Base-by-base conservation (phyloP, 2,329 filamentous ascomycete genomes). In the Dactylonectria estremocensis region DNA sequence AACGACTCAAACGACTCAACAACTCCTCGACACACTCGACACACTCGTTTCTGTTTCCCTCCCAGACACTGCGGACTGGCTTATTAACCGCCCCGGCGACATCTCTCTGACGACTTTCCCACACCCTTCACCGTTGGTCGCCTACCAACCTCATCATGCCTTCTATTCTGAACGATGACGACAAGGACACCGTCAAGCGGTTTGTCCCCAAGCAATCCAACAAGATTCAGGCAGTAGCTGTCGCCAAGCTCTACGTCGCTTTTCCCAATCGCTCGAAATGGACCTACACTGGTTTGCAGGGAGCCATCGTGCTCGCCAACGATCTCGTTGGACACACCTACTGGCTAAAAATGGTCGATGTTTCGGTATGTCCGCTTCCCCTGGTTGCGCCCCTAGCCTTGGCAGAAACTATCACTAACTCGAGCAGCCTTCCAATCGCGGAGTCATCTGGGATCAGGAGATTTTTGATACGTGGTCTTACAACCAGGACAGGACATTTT, bases 321-420 rank as follows among this genome's bases (percentile, higher is more conserved):
- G 96, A 99, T 79, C 84, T 97, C 45, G 95, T 98, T 31, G 96
- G 96, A 72, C 92, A 97, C 81, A 98, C 96, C 1, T 97, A 95
- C 83, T 99, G 95, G 94, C 85, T 99, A 74, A 99, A 99, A 86
- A 86, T 99, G 83, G 96, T 99, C 58, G 96, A 99, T 80, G 91
- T 99, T 64, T 98, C 95, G 79, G 95, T 97, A 87, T 61, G 75
- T 66, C 50, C 37, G 37, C 57, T 54, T 53, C 62, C 62, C 63
- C 74, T 37, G 18, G 24, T 33, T 52, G 43, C 20, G 59, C 50
- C 64, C 48, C 52, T 52, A 59, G 46, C 48, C 35, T 28, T 31
- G 56, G 37, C 64, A 71, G 53, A 66, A 63, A 13, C 45, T 55
- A 43, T 70, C 18, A 46, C 65, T 76, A 68, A 72, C 66, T 28